Conservation (phyloP, 345 rosid species). For the Eucalyptus tenuipes region DNA sequence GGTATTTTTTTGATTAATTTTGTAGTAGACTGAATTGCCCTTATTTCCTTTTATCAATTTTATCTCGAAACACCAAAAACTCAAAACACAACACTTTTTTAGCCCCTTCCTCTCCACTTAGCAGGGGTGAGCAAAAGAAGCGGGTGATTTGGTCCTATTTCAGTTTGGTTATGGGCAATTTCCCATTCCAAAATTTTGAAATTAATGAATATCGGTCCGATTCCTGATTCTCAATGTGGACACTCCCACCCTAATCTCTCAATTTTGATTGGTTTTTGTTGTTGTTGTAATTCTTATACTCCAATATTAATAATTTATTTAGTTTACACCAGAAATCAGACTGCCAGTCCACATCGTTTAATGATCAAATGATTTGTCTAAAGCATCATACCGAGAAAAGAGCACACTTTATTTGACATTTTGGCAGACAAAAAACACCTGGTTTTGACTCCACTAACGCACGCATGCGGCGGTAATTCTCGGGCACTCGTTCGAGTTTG, state of each 20-base stretch:
- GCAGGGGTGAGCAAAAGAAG: neutral
- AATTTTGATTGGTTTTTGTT: rapidly evolving
- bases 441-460: neutral
- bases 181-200: neutral
- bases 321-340: neutral
- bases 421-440: neutral
- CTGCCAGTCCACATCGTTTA: neutral
- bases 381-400: neutral
- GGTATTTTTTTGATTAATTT: too few species aligned
- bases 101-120: neutral
- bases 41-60: neutral
- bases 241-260: rapidly evolving
- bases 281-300: neutral
- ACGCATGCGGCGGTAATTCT: neutral
- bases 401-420: neutral
- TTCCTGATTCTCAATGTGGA: rapidly evolving
- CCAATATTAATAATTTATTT: neutral
- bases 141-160: too few species aligned
- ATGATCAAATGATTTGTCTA: neutral
- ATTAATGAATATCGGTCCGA: rapidly evolving
- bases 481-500: neutral
- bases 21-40: neutral
- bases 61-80: neutral
- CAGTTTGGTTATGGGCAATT: rapidly evolving
- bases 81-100: neutral